Base-by-base conservation (phyloP, 805 yeast species). In the Candida piceae region DNA sequence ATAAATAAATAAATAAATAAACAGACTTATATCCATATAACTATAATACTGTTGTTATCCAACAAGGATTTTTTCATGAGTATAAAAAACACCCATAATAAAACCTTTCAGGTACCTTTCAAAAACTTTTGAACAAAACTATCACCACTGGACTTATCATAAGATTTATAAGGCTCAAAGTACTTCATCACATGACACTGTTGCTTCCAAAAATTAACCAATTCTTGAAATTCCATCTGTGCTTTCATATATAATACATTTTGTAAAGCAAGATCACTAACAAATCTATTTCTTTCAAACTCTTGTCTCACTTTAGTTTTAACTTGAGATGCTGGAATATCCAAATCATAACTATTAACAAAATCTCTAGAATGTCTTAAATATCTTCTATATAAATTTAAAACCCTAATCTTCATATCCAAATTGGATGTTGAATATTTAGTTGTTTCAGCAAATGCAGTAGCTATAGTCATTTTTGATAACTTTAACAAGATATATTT, bases 181-280 rank as follows among this genome's bases (percentile, higher is more conserved):
- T 80, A 85, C 63, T 81, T 77, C 78, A 83, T 69, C 31, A 85
- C 86, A 61, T 85, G 94, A 46, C 89, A 76, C 57, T 76, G 78
- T 69, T 86, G 95, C 61, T 85, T 86, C 95, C 95, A 85, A 68
- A 85, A 85, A 64, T 86, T 86, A 53, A 80, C 72, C 54, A 84
- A 71, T 57, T 85, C 95, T 65, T 85, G 95, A 63, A 78, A 86
- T 60, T 86, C 95, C 93, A 84, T 84, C 54, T 84, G 88, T 6
- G 90, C 95, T 66, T 84, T 83, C 66, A 84, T 78, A 48, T 76
- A 76, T 40, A 86, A 67, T 13, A 83, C 72, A 61, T 85, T 86
- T 45, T 72, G 69, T 31, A 81, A 74, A 23, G 76, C 75, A 47
- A 80, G 58, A 53, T 82, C 86, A 36, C 66, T 66, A 35, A 84